These are phyloP conservation scores for Elasticomyces elasticus DNA, from an alignment of 495 filamentous ascomycete species.

Conservation along the genomic window DNA sequence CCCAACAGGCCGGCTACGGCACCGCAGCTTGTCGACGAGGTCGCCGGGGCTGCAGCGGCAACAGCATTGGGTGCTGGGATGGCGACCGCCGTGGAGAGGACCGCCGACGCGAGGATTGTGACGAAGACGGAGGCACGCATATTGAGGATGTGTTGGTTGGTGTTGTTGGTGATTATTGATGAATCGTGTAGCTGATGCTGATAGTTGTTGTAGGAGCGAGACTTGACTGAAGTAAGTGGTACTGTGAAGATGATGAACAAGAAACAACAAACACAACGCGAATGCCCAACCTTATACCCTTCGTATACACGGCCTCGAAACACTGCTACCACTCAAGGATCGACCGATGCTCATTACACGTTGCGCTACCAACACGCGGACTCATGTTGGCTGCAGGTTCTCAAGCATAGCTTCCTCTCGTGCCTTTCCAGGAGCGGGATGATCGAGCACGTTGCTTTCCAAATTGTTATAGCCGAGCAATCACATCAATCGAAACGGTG, in stretches of 20 bases:
- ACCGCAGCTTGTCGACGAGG: neutral
- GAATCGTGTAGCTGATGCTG: too few species aligned
- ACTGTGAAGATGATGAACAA: neutral
- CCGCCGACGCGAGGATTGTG: neutral
- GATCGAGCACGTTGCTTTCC: neutral
- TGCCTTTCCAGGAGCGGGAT: neutral
- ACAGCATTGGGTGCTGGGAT: neutral
- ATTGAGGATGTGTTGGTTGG: neutral
- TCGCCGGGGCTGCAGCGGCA: neutral
- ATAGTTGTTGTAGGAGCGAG: neutral
- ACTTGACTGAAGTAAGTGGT: neutral
- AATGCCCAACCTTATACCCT: neutral
- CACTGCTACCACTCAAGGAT: neutral
- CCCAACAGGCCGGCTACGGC: neutral
- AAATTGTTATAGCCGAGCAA: neutral
- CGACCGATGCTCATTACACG: neutral
- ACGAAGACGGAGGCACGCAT: constrained; percentile 1
- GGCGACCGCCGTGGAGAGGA: neutral
- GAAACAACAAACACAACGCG: neutral
- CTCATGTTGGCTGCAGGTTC: neutral
- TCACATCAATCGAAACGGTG: neutral
- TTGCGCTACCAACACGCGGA: neutral
- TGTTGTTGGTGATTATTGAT: neutral
- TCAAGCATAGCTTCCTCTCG: neutral
- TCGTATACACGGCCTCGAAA: neutral